Conservation (phyloP, 768 basidiomycete genomes). For the Tubosaeta sp. region DNA sequence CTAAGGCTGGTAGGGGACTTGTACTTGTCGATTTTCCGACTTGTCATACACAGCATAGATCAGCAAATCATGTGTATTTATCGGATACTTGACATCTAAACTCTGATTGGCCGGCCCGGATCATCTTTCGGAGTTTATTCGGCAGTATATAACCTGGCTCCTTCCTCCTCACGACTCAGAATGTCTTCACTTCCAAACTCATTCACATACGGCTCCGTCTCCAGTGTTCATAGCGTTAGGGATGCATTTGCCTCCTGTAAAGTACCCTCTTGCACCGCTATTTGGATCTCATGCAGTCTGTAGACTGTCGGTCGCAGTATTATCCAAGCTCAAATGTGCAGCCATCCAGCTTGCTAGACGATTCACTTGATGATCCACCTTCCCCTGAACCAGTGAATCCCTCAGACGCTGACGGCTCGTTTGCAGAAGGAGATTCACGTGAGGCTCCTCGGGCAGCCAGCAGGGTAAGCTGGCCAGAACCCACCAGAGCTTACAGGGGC, state of each 20-base stretch:
- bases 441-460: conserved; percentile 21
- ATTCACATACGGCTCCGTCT: conserved; percentile 45
- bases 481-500: not conserved
- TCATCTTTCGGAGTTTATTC: conserved; percentile 3
- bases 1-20: not conserved
- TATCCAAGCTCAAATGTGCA: conserved; percentile 58
- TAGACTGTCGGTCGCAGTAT: conserved; percentile 69
- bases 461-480: conserved; percentile 1
- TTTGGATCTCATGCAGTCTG: conserved; percentile 5
- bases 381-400: conserved; percentile 1
- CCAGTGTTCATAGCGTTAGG: conserved; percentile 45
- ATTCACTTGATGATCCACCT: conserved; percentile 34
- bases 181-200: conserved; percentile 46
- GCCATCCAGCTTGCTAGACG: conserved; percentile 40
- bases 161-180: not conserved
- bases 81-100: conserved; percentile 3
- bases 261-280: conserved; percentile 13
- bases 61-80: conserved; percentile 18
- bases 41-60: conserved; percentile 16
- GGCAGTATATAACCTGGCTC: not conserved
- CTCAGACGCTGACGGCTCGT: not conserved
- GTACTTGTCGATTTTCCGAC: conserved; percentile 3
- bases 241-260: conserved; percentile 62
- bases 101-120: not conserved
- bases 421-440: conserved; percentile 6